Base-by-base conservation (phyloP, 495 filamentous ascomycete species). In the Aspergillus indologenus region DNA sequence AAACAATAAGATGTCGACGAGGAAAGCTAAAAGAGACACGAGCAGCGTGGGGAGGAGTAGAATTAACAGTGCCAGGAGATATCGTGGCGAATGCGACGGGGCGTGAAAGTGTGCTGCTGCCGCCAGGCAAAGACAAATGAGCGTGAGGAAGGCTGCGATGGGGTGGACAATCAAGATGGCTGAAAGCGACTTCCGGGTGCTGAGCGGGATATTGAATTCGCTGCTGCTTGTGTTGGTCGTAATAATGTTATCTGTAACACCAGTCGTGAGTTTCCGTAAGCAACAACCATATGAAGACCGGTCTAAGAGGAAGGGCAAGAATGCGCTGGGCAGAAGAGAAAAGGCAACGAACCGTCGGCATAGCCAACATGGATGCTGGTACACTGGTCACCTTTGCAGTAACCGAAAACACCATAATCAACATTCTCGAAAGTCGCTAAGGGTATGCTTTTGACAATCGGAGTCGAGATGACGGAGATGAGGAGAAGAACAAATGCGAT, bases 1-100 rank as follows among this genome's bases (percentile, higher is more conserved):
- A 68, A 98, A 98, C 18, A 98, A 83, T 34, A 98, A 74, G n/a
- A 98, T 90, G 71, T 98, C 94, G 59, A 97, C 86, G 53, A 98
- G 78, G 74, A 98, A 98, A 20, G 91, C 88, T 22, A 98, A 78
- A 11, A 98, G 81, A 22, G 90, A 85, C 57, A 93, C 84, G 43
- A 98, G 77, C 31, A 97, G 84, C 5, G 91, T 92, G 45, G 95
- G 82, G 55, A 98, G 82, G 34, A 88, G 86, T 53, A 97, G 80
- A 51, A 98, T 91, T 52, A 98, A 84, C 11, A 98, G 74, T 19
- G 82, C 81, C 9, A 98, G 83, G 4, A 98, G 80, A 66, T 90
- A 98, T 61, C 90, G 84, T 3, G 94, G 87, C 46, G 95, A 98
- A 74, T 96, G 93, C n/a, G 91, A 88, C 23, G 95, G 91, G 5